phyloP scores from a whole-genome alignment of 2,329 filamentous ascomycete genomes.

The Phialocephala sp. region DNA sequence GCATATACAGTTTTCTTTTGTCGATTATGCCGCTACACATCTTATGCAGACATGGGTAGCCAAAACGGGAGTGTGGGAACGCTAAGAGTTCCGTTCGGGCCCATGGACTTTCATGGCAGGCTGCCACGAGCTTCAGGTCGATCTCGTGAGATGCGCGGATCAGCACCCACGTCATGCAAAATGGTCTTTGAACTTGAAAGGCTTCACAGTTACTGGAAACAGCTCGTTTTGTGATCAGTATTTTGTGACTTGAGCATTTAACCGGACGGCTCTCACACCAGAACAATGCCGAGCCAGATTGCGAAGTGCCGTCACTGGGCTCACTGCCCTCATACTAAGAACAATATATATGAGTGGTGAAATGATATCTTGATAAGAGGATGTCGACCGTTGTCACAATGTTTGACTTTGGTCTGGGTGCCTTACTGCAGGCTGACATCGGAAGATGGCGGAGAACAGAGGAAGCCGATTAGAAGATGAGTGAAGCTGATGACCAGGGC shows the following conservation, averaged over 20 bases:
- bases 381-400: neutral
- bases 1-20: neutral
- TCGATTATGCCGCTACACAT: neutral
- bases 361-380: slow-evolving; percentile 1
- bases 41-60: neutral
- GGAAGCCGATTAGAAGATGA: neutral
- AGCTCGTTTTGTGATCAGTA: neutral
- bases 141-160: neutral
- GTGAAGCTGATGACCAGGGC: neutral
- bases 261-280: neutral
- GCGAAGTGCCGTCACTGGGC: neutral
- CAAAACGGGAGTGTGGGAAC: neutral
- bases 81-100: neutral
- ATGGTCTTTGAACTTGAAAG: neutral
- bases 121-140: neutral
- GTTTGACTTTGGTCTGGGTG: neutral
- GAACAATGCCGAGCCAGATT: slow-evolving; percentile 3
- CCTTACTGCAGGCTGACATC: neutral
- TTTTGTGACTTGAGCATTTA: slow-evolving; percentile 4
- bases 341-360: neutral
- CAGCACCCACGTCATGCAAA: neutral
- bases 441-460: neutral
- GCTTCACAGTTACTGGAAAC: slow-evolving; percentile 5
- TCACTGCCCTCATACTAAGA: neutral
- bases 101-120: neutral